Base-by-base conservation (phyloP, 768 basidiomycete species). In the Rhizopogon vinicolor region DNA sequence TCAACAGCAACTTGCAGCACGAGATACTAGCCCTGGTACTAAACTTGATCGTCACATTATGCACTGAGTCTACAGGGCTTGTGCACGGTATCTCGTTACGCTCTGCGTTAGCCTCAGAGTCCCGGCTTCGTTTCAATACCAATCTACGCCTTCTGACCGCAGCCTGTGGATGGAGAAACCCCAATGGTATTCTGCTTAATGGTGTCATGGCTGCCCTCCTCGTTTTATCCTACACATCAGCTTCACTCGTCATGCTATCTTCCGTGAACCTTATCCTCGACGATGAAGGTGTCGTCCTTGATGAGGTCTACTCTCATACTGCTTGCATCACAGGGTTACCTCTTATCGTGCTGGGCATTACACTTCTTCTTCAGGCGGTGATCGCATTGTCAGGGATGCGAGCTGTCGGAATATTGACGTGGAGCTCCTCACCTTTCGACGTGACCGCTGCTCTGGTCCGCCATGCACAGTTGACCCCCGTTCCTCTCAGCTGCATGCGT, bases 341-440 rank as follows among this genome's bases (percentile, higher is more conserved):
- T 1, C 62, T 70, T 22, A 50, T 70, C n/a, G 60, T 71, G 6
- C 51, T 70, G 19, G 68, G 69, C 7, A 44, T 60, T 37, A 7
- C 60, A 12, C 54, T 71, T 22, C 41, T 62, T 1, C 46, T 60
- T 14, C 69, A 70, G 44, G 64, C 56, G 0, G 7, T 58, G 8
- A 62, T 70, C 40, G 66, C 66, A 8, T 56, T 71, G 19, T 44
- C 41, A 1, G 65, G 65, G 13, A 57, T 62, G n/a, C 48, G 58
- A 31, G 33, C 54, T n/a, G 61, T 66, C 13, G 57, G 62, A 50
- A 59, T 70, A 33, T 37, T 65, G 48, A 70, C 69, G 7, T 70
- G 69, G 69, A 69, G 69, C 16, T 64, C 68, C 25, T 70, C 68
- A 2, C 57, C 66, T 14, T 61, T 71, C n/a, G 68, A 67, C 13